Evolutionary conservation across 805 yeast species (phyloP).

Genomic region (Hanseniaspora guilliermondii): DNA sequence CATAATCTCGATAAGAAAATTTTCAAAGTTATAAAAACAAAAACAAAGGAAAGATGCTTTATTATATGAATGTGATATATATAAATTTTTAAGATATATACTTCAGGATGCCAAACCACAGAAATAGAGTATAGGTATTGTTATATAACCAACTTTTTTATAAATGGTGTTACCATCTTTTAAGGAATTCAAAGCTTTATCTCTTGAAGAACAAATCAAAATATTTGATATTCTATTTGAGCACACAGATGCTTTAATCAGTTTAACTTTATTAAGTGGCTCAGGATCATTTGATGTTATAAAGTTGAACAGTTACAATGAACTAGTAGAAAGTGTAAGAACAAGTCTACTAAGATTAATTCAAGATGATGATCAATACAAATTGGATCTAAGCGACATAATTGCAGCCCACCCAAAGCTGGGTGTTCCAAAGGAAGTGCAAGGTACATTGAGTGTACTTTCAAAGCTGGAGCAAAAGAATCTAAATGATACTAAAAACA

Average conservation of each 20-base stretch:
- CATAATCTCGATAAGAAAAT: no score
- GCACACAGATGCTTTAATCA: slow-evolving; percentile 18
- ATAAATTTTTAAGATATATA: no score
- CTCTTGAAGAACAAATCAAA: slow-evolving; percentile 13
- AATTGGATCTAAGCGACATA: slow-evolving; percentile 34
- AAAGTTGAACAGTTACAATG: slow-evolving; percentile 22
- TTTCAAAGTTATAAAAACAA: no score
- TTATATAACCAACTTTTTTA: no score
- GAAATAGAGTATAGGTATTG: no score
- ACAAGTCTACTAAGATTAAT: slow-evolving; percentile 28
- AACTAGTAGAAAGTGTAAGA: slow-evolving; percentile 38
- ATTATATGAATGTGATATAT: neutral
- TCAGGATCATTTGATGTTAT: slow-evolving; percentile 12
- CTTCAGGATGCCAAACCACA: no score
- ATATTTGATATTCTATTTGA: slow-evolving; percentile 19
- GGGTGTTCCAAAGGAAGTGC: slow-evolving; percentile 39
- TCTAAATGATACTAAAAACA: slow-evolving; percentile 34
- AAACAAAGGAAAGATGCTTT: no score
- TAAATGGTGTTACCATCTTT: slow-evolving; percentile 1
- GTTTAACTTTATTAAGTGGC: slow-evolving; percentile 16
- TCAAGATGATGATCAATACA: slow-evolving; percentile 16
- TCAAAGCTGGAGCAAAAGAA: slow-evolving; percentile 62
- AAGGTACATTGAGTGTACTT: slow-evolving; percentile 40
- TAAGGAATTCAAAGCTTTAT: slow-evolving; percentile 6
- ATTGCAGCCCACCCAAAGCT: slow-evolving; percentile 87